Evolutionary conservation across 176 grass and related monocot species (phyloP).

Genomic region (Triticum dicoccoides): DNA sequence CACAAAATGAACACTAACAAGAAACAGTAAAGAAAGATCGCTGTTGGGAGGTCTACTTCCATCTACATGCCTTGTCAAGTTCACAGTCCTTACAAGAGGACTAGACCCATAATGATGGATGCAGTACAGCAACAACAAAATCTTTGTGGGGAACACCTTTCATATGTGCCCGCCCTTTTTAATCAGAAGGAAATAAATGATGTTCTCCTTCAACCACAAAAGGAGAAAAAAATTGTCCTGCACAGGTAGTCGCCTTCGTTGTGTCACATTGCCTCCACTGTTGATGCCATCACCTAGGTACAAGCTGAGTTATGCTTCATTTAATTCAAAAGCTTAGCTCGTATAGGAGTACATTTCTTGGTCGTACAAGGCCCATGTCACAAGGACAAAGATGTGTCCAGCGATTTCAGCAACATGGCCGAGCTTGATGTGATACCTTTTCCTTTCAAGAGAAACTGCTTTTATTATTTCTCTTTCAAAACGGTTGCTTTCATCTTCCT

Average conservation of each 20-base stretch:
- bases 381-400: conserved; percentile 12
- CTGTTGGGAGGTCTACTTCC: background rate
- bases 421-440: background rate
- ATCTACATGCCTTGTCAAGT: background rate
- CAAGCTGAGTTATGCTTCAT: conserved; percentile 4
- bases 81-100: background rate
- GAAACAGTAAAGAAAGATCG: background rate
- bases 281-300: conserved; percentile 8
- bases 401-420: background rate
- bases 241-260: background rate
- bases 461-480: background rate
- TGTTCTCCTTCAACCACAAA: background rate
- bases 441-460: background rate
- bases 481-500: background rate
- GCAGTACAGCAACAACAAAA: background rate
- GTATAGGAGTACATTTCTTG: background rate
- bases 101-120: background rate
- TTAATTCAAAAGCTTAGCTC: conserved; percentile 16
- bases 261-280: conserved; percentile 33
- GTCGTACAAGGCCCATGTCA: conserved; percentile 5
- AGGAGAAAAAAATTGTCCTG: background rate
- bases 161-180: background rate
- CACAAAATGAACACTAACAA: background rate
- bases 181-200: conserved; percentile 7
- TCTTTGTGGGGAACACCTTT: background rate